phyloP scores from a whole-genome alignment of 1,284 basidiomycete genomes.

The Kalmanozyma brasiliensis region DNA sequence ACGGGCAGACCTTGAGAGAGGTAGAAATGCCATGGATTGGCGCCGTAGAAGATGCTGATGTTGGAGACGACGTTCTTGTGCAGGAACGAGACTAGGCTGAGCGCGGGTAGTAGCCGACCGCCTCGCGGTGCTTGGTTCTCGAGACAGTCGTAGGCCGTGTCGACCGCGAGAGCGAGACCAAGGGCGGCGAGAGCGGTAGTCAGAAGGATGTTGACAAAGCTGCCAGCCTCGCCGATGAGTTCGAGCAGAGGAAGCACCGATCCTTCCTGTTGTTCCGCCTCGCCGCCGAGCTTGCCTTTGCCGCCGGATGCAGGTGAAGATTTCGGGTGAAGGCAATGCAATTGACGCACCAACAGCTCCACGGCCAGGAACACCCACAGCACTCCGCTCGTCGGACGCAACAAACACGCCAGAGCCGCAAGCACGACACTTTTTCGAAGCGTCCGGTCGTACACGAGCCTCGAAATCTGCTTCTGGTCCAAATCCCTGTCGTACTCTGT shows the following conservation, averaged over 20 bases:
- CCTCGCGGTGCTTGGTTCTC: slow-evolving; percentile 47
- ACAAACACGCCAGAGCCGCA: slow-evolving; percentile 80
- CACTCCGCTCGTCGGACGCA: slow-evolving; percentile 86
- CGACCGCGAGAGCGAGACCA: slow-evolving; percentile 71
- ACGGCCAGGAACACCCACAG: slow-evolving; percentile 77
- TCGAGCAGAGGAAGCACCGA: slow-evolving; percentile 25
- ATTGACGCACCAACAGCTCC: slow-evolving; percentile 23
- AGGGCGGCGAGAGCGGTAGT: slow-evolving; percentile 68
- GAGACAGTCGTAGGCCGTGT: slow-evolving; percentile 77
- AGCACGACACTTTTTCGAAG: slow-evolving; percentile 25
- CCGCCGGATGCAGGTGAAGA: background rate
- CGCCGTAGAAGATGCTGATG: slow-evolving; percentile 94
- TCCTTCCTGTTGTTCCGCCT: background rate
- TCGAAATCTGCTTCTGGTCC: slow-evolving; percentile 10
- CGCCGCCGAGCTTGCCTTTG: background rate
- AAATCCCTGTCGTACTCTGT: slow-evolving; percentile 14
- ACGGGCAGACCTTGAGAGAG: slow-evolving; percentile 82
- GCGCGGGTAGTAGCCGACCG: slow-evolving; percentile 70
- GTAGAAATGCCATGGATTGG: slow-evolving; percentile 87
- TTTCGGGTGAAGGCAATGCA: slow-evolving; percentile 3
- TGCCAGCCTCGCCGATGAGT: slow-evolving; percentile 17
- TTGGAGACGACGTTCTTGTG: slow-evolving; percentile 74
- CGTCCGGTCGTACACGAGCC: slow-evolving; percentile 19
- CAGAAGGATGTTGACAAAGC: slow-evolving; percentile 4
- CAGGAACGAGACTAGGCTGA: slow-evolving; percentile 85